Evolutionary conservation across 106 monocot species (phyloP).

Genomic region (Dendrobium huoshanense): DNA sequence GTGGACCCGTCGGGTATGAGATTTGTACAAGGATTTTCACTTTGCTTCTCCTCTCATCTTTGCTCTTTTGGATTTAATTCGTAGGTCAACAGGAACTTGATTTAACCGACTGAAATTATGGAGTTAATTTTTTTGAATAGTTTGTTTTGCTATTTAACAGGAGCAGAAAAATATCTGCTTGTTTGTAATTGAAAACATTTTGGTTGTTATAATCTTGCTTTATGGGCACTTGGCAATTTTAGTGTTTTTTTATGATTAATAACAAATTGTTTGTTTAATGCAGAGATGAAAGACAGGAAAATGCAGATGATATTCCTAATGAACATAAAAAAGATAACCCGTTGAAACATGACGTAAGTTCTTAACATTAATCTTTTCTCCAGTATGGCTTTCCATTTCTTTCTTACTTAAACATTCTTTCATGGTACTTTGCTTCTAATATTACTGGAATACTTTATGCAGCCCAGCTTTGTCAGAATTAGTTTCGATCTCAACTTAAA

Average conservation of each 20-base stretch:
- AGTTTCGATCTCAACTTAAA: background rate
- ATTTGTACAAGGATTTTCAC: no score
- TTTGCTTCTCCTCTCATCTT: no score
- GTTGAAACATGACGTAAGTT: constrained; percentile 2
- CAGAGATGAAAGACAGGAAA: background rate
- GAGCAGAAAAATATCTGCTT: background rate
- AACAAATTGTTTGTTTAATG: background rate
- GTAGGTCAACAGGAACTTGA: no score
- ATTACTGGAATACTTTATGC: background rate
- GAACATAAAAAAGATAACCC: background rate
- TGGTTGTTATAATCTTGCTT: background rate
- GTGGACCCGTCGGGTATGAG: no score
- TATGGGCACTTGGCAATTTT: background rate
- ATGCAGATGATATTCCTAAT: background rate
- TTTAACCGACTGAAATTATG: background rate
- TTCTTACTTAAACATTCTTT: background rate
- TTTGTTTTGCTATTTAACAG: background rate
- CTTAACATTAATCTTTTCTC: background rate
- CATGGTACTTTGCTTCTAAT: background rate
- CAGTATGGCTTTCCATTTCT: background rate
- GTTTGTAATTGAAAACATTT: background rate
- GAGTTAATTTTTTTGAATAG: background rate
- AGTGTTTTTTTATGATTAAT: background rate
- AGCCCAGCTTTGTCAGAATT: no score
- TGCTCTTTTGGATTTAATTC: no score